phyloP scores from a whole-genome alignment of 495 filamentous ascomycete genomes.

The Penicillium flavigenum region DNA sequence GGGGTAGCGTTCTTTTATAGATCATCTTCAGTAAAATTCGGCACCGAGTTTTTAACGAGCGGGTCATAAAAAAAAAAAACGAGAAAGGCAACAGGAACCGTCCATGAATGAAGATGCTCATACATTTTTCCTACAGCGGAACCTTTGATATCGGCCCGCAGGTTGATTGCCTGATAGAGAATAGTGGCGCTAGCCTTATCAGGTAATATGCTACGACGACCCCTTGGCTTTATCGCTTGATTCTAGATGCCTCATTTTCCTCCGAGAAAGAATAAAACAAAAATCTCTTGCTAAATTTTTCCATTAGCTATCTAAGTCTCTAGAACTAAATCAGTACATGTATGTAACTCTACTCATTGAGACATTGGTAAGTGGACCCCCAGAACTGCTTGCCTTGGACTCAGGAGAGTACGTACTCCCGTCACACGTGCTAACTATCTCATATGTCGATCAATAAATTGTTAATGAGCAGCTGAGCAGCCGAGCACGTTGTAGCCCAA shows the following conservation, averaged over 20 bases:
- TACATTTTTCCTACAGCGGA: neutral
- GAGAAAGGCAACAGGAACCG: constrained; percentile 9
- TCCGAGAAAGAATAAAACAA: neutral
- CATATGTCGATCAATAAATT: neutral
- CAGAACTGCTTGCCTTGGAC: neutral
- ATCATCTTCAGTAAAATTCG: neutral
- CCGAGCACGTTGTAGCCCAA: neutral
- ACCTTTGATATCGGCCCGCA: constrained; percentile 15
- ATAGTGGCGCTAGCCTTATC: constrained; percentile 18
- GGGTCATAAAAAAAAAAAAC: neutral
- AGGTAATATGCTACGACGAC: constrained; percentile 35
- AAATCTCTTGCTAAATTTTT: too few species aligned
- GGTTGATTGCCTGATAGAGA: constrained; percentile 26
- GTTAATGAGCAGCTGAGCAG: neutral
- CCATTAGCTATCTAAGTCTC: too few species aligned
- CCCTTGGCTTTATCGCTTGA: constrained; percentile 5
- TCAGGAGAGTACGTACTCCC: neutral
- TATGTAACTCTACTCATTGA: too few species aligned
- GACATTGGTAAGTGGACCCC: neutral
- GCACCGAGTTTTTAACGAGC: constrained; percentile 8
- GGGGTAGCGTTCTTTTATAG: constrained; percentile 21
- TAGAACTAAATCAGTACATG: too few species aligned
- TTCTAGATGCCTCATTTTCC: neutral
- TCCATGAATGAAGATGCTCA: neutral
- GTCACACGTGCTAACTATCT: neutral